Base-by-base conservation (phyloP, 768 basidiomycete genomes). In the Mycena metata region DNA sequence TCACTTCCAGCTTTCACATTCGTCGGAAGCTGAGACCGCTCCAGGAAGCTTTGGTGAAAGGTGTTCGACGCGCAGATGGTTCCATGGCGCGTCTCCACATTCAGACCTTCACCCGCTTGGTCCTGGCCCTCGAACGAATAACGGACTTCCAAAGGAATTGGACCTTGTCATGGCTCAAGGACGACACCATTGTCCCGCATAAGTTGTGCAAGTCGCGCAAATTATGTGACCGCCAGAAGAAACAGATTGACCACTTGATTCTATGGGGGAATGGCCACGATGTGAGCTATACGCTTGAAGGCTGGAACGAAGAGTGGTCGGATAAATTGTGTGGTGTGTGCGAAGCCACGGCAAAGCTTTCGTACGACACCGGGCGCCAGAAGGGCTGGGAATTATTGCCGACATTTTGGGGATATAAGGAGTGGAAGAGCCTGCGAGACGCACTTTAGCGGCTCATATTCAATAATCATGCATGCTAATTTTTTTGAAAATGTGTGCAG, bases 371-470 rank as follows among this genome's bases (percentile, higher is more conserved):
- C 19, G 49, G 33, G 12, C 15, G 30, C 23, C 24, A 19, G 16
- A 59, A 36, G 43, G 41, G 41, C 5, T 59, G 50, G 66, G 23
- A 60, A 24, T 19, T 60, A 12, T 16, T 66, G 16, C 65, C 61
- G 67, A 23, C 63, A 69, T 45, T 50, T 36, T 19, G 55, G 33
- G 65, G 65, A 13, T 47, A 60, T 23, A 47, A 57, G 1, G 24
- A 41, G 17, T 66, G 65, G 65, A 47, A 59, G 24, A 36, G 42
- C 11, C 35, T 66, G 49, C 39, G 39, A 43, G 59, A 66, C 35
- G 39, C 15, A 39, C 5, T 5, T 10, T 39, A 39, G 39, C 39
- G 11, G 15, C 39, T 39, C 11, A 10, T 39, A 39, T 30, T 30
- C n/a, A n/a, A n/a, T n/a, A n/a, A n/a, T n/a, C 36, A 36, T 36